These are phyloP conservation scores for Parafenestella ontariensis DNA, from an alignment of 2,329 filamentous ascomycete genomes.

Conservation along the genomic window DNA sequence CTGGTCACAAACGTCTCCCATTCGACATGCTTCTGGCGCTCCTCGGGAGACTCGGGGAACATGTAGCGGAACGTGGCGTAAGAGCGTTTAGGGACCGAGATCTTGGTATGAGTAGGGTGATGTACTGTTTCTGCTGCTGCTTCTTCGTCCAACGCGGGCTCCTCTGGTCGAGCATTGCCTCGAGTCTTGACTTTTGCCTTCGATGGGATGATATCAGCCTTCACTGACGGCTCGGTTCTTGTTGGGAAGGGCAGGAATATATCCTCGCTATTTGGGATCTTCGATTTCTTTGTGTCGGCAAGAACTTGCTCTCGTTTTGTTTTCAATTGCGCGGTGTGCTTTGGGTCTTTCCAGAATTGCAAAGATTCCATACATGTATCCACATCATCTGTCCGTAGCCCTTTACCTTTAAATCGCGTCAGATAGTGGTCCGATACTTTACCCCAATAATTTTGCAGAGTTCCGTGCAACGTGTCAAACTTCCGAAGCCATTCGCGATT, in stretches of 20 bases:
- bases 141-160: background rate
- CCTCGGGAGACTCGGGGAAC: constrained; percentile 19
- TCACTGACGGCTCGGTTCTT: background rate
- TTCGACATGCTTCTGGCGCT: constrained; percentile 8
- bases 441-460: too few species aligned
- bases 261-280: background rate
- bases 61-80: constrained; percentile 10
- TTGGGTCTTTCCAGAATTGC: background rate
- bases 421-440: too few species aligned
- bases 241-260: constrained; percentile 5
- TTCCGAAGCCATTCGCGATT: constrained; percentile 7
- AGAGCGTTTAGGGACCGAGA: constrained; percentile 7
- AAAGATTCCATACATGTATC: background rate
- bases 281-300: constrained; percentile 2
- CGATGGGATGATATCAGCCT: background rate
- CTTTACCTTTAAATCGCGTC: background rate
- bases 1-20: constrained; percentile 22
- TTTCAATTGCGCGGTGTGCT: constrained; percentile 4
- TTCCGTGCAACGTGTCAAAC: too few species aligned
- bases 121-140: background rate
- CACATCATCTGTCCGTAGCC: constrained; percentile 2
- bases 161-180: background rate
- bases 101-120: background rate
- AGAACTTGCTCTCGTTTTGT: constrained; percentile 8
- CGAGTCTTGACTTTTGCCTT: constrained; percentile 7